Conservation (phyloP, 306 rosid genomes). For the Dalbergia cultrata region DNA sequence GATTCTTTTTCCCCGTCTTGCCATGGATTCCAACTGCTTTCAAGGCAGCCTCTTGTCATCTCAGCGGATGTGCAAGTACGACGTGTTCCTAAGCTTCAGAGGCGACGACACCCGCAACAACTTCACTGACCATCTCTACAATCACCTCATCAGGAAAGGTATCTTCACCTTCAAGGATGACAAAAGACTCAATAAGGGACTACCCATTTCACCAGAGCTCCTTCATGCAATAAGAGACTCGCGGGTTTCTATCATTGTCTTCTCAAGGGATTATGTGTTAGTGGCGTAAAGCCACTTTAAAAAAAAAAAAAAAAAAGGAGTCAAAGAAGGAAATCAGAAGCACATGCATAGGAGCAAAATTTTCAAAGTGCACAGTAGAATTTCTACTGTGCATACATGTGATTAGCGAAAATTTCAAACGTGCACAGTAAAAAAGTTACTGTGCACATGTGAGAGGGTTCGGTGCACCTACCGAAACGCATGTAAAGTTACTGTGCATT, state of each 20-base stretch:
- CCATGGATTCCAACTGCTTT: not conserved
- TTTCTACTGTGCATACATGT: too few species aligned
- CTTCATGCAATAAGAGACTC: not conserved
- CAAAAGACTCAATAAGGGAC: not conserved
- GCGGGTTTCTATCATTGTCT: not conserved
- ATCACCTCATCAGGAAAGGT: constrained; percentile 23
- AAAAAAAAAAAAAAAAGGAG: too few species aligned
- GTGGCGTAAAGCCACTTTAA: too few species aligned
- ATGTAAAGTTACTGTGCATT: too few species aligned
- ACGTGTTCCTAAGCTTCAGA: constrained; percentile 44
- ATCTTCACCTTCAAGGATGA: constrained; percentile 37
- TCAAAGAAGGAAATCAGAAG: too few species aligned
- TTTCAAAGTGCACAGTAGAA: too few species aligned
- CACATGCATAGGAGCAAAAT: too few species aligned
- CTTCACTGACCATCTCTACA: constrained; percentile 33
- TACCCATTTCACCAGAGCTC: not conserved
- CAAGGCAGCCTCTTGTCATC: not conserved
- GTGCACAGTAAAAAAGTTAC: too few species aligned
- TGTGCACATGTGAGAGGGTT: too few species aligned
- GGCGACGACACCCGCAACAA: constrained; percentile 44
- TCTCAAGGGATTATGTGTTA: not conserved
- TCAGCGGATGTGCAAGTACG: not conserved
- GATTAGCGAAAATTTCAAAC: too few species aligned
- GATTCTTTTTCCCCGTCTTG: too few species aligned
- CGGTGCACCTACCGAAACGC: too few species aligned